Percentiles rank a stretch among this genome's conserved stretches.
phyloP scores from a whole-genome alignment of 2,329 filamentous ascomycete species.

The Fonsecaea monophora region DNA sequence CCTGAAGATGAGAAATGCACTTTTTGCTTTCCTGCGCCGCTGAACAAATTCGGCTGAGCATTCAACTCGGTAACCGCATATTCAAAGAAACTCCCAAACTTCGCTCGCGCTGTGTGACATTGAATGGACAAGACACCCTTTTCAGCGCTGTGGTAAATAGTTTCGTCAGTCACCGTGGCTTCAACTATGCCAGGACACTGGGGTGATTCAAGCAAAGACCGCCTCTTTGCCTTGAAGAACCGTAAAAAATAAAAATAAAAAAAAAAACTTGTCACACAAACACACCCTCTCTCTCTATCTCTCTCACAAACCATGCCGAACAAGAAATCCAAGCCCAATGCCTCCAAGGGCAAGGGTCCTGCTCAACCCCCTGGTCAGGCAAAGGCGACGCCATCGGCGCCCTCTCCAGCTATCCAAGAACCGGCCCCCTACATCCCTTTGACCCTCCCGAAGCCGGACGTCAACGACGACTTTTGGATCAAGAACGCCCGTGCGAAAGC shows the following conservation, averaged over 20 bases:
- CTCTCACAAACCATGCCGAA: conserved; percentile 25
- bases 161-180: neutral
- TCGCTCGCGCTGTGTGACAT: neutral
- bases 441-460: neutral
- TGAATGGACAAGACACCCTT: neutral
- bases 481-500: conserved; percentile 35
- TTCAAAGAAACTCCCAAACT: neutral
- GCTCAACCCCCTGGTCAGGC: neutral
- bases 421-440: neutral
- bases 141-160: neutral
- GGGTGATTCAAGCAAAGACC: conserved; percentile 9
- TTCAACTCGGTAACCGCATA: neutral
- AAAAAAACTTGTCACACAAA: neutral
- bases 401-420: conserved; percentile 1
- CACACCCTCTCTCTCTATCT: neutral
- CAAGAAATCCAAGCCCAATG: conserved; percentile 32
- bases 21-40: neutral
- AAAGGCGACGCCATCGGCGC: conserved; percentile 2
- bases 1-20: neutral
- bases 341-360: conserved; percentile 24
- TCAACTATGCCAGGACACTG: conserved; percentile 23
- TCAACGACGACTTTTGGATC: conserved; percentile 25
- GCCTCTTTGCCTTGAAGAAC: conserved; percentile 1
- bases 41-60: neutral
- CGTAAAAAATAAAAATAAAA: neutral